Base-by-base conservation (phyloP, 345 rosid species). In the Gossypium stocksii region DNA sequence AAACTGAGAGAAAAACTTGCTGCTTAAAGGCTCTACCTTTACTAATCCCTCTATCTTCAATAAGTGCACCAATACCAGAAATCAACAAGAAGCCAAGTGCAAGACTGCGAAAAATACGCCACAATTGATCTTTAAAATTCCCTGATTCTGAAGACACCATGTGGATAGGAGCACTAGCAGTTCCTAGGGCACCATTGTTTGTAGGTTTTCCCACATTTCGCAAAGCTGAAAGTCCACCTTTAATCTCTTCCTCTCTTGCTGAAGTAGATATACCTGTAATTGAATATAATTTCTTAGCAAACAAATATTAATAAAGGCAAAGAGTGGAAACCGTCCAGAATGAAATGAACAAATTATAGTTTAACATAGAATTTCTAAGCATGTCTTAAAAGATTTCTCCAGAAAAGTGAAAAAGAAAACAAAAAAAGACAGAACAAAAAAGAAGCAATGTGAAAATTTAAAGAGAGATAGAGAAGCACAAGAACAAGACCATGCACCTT, bases 51-150 rank as follows among this genome's bases (percentile, higher is more conserved):
- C 90, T 84, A 76, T 95, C 99, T 84, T 93, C 97, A 45, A 89
- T 88, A 71, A 93, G 94, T 20, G 99, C 99, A 25, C 97, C 94
- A 16, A 85, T 85, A 77, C 97, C 99, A 83, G 97, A 95, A 75
- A 93, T 90, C 77, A 95, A 79, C 75, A 95, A 81, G 69, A 93
- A 93, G 9, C 89, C 91, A 78, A 93, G 82, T 3, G 90, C 93
- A 66, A 93, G 80, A 19, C 89, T 70, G 27, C 98, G 89, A 83
- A 93, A 73, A 5, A 97, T 93, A 75, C 93, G 93, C 99, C 98
- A 93, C 3, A 95, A 84, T 77, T 93, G 97, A 85, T 93, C 97
- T 75, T 95, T 93, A 76, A 93, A 91, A 68, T 86, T 85, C 66
- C 92, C 90, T 80, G 93, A 91, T 85, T 93, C 98, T 27, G 88